Evolutionary conservation across 768 basidiomycete genomes (phyloP).

Genomic region (Boletus reticulatus): DNA sequence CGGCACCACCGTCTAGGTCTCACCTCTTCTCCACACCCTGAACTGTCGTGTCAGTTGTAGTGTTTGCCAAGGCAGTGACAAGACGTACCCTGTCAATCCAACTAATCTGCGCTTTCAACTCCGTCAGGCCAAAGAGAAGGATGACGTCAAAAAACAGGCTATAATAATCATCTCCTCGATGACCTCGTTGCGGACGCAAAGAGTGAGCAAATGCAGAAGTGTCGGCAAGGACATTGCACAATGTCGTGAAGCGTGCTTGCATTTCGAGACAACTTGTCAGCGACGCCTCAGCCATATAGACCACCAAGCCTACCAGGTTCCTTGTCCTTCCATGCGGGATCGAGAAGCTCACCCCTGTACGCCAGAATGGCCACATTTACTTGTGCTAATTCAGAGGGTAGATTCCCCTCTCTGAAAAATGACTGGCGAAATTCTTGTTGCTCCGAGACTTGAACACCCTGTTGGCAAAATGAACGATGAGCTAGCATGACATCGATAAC

Average conservation of each 20-base stretch:
- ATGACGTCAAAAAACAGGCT: constrained; percentile 31
- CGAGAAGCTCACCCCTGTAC: constrained; percentile 9
- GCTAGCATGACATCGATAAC: too few species aligned
- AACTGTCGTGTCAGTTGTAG: background rate
- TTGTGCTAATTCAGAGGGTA: background rate
- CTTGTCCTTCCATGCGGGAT: constrained; percentile 14
- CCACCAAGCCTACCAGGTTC: constrained; percentile 7
- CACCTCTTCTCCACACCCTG: constrained; percentile 21
- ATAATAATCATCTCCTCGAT: constrained; percentile 10
- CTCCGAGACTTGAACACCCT: constrained; percentile 21
- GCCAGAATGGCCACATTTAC: constrained; percentile 5
- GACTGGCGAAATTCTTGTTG: constrained; percentile 18
- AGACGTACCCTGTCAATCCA: constrained; percentile 35
- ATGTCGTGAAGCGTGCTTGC: constrained; percentile 3
- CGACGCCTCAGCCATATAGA: too few species aligned
- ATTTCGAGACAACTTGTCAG: background rate
- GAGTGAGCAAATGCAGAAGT: constrained; percentile 5
- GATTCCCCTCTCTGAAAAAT: background rate
- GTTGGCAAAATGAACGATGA: background rate
- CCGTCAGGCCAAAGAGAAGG: constrained; percentile 41
- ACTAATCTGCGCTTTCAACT: constrained; percentile 43
- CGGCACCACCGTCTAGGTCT: background rate
- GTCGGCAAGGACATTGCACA: constrained; percentile 14
- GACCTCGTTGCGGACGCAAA: background rate
- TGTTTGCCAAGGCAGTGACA: background rate